Evolutionary conservation across 139 green algal species (phyloP).

Genomic region (Medakamo hakoo): DNA sequence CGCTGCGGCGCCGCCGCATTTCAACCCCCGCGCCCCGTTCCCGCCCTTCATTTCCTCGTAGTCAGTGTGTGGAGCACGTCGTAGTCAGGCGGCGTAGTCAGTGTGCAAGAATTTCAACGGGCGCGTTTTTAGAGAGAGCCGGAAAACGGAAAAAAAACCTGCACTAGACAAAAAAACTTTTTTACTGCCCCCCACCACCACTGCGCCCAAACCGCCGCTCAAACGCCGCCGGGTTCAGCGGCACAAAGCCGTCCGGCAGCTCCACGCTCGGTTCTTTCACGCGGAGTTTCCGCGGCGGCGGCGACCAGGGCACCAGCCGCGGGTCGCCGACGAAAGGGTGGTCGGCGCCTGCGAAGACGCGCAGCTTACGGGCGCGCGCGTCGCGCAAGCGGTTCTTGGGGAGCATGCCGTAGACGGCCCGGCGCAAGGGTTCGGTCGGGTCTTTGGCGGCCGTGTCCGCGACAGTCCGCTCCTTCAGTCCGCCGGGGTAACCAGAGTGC

Average conservation of each 20-base stretch:
- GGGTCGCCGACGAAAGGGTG: conserved; percentile 48
- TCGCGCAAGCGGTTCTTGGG: conserved; percentile 67
- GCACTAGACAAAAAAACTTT: too few relatives aligned
- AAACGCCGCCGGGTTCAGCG: conserved; percentile 51
- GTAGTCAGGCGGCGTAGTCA: too few relatives aligned
- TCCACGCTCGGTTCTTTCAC: conserved; percentile 33
- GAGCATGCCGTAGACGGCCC: conserved; percentile 75
- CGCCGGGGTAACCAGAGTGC: conserved; percentile 72
- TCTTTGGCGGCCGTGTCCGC: conserved; percentile 35
- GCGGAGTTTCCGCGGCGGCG: conserved; percentile 30
- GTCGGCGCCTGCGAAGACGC: conserved; percentile 49
- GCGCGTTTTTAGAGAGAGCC: too few relatives aligned
- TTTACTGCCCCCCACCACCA: neutral
- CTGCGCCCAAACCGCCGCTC: conserved; percentile 20
- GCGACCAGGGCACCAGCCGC: conserved; percentile 36
- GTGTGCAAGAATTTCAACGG: too few relatives aligned
- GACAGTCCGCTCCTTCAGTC: conserved; percentile 54
- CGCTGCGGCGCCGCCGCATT: too few relatives aligned
- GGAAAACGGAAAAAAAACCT: too few relatives aligned
- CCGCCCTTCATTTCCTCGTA: too few relatives aligned
- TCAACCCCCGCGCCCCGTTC: too few relatives aligned
- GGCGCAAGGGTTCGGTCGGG: conserved; percentile 41
- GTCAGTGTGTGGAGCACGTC: too few relatives aligned
- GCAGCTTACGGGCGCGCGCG: conserved; percentile 52
- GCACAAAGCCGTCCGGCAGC: conserved; percentile 47